Base-by-base conservation (phyloP, 257 asterid genomes). In the Przewalskia tangutica region DNA sequence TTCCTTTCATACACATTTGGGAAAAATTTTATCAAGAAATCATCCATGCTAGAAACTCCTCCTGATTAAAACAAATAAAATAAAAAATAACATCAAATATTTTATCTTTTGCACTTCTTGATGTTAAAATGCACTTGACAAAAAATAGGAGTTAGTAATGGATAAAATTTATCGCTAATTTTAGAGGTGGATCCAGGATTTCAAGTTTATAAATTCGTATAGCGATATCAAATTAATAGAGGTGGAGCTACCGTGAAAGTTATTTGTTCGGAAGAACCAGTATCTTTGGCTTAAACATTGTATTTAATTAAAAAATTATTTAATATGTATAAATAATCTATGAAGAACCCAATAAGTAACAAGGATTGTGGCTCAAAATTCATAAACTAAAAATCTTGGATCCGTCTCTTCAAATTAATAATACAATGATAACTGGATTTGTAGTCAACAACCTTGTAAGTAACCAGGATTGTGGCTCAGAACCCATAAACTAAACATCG, bases 31-130 rank as follows among this genome's bases (percentile, higher is more conserved):
- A 13, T 0, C 63, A 91, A 54, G 62, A 91, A 91, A 34, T 87
- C 90, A 79, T 91, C 92, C 93, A 90, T 91, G 0, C 88, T 82
- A 6, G 91, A 88, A n/a, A 91, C 92, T 44, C 95, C 95, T 2
- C 95, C 95, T 91, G 89, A 75, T 75, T 50, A 48, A 73, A 50
- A 42, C 76, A 66, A 18, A 63, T 4, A 51, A 51, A 51, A 53
- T 12, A 0, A 53, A 53, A 2, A 48, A 8, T 13, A 53, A 53
- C 12, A 60, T 7, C 18, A 54, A 5, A 14, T 20, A 60, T 3
- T 20, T 59, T 6, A 59, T 59, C 0, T 53, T 53, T 4, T 13
- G 54, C 54, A 48, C 54, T 48, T 48, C 14, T 48, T 48, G 54
- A 48, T 48, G 14, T 11, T 7, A 48, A 48, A 38, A 38, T 38